Percentiles rank a stretch among this genome's conserved stretches.
These are phyloP conservation scores for Helianthus annuus DNA, from an alignment of 129 eudicot species.

Conservation along the genomic window DNA sequence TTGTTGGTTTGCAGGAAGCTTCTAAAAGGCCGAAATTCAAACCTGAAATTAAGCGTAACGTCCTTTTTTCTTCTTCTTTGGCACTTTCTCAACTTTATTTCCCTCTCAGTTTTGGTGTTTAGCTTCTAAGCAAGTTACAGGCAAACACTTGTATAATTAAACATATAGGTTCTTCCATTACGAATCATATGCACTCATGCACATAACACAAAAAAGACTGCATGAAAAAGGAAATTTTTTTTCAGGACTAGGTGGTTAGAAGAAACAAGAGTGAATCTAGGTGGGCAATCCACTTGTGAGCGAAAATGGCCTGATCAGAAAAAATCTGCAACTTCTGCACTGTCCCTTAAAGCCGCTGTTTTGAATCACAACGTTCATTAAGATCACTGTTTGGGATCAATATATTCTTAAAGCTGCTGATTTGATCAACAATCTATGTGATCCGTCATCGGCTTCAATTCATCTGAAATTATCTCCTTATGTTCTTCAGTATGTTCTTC, in stretches of 20 bases:
- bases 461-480: background rate
- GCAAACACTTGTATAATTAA: background rate
- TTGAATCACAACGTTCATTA: too few species aligned
- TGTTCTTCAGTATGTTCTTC: background rate
- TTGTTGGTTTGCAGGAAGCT: conserved; percentile 52
- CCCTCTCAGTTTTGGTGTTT: background rate
- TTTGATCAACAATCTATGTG: conserved; percentile 42
- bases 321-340: too few species aligned
- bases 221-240: background rate
- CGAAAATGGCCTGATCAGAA: too few species aligned
- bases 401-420: too few species aligned
- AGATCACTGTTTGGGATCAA: too few species aligned
- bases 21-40: conserved; percentile 50
- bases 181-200: background rate
- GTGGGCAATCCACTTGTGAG: too few species aligned
- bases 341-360: too few species aligned
- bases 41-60: conserved; percentile 61
- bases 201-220: conserved; percentile 2
- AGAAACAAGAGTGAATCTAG: too few species aligned
- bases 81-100: conserved; percentile 7
- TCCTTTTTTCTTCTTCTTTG: conserved; percentile 1
- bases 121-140: background rate
- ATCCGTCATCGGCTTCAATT: conserved; percentile 73
- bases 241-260: too few species aligned
- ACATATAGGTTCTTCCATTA: background rate